Evolutionary conservation across 2,329 filamentous ascomycete genomes (phyloP).

Genomic region (Colletotrichum karsti): DNA sequence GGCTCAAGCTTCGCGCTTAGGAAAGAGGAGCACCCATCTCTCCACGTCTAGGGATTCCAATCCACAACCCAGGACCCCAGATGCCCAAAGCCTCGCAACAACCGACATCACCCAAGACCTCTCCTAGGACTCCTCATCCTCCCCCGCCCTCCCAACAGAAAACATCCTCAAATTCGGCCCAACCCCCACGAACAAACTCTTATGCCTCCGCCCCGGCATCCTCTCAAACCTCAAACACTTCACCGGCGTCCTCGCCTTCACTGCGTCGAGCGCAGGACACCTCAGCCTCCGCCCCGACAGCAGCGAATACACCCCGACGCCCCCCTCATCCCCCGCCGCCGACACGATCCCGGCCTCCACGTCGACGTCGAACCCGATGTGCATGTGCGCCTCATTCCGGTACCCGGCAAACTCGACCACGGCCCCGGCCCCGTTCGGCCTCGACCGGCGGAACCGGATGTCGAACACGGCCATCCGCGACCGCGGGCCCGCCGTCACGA

Average conservation of each 20-base stretch:
- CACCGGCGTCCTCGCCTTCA: slow-evolving; percentile 42
- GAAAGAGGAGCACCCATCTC: too few species aligned
- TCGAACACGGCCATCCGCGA: slow-evolving; percentile 65
- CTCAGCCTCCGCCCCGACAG: slow-evolving; percentile 50
- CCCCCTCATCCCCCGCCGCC: slow-evolving; percentile 60
- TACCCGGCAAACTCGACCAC: slow-evolving; percentile 59
- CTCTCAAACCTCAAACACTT: slow-evolving; percentile 54
- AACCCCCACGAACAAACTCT: slow-evolving; percentile 57
- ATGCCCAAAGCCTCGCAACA: background rate
- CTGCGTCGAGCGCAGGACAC: slow-evolving; percentile 33
- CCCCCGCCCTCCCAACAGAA: slow-evolving; percentile 46
- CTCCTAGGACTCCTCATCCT: slow-evolving; percentile 41
- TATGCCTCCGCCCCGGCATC: slow-evolving; percentile 51
- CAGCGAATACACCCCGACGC: slow-evolving; percentile 59
- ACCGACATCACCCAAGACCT: background rate
- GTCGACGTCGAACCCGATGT: slow-evolving; percentile 62
- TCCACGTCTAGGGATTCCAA: too few species aligned
- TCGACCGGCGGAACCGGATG: slow-evolving; percentile 50
- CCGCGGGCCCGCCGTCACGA: slow-evolving; percentile 61
- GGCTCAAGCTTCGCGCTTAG: too few species aligned
- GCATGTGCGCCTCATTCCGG: slow-evolving; percentile 55
- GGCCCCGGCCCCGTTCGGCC: slow-evolving; percentile 39
- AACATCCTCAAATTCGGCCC: slow-evolving; percentile 49
- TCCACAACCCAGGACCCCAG: too few species aligned
- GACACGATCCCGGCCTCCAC: slow-evolving; percentile 58